Conservation (phyloP, 78 protist genomes). For the Chrysochromulina tobinii region DNA sequence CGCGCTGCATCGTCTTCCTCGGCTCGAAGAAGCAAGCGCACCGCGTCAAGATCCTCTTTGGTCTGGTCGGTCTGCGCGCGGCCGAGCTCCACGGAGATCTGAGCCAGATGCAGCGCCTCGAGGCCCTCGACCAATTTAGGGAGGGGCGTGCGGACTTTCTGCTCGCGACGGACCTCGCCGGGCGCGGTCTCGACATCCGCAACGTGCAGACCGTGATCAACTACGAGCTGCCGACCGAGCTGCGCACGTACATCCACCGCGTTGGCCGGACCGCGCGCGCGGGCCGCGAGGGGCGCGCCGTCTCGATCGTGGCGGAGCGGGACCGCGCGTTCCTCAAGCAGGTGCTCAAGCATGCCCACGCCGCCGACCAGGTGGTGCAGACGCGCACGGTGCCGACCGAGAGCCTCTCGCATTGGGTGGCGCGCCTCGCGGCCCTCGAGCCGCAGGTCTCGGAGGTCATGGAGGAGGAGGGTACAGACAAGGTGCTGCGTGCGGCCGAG, state of each 20-base stretch:
- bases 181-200: conserved; percentile 88
- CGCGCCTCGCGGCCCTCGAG: background rate
- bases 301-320: background rate
- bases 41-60: conserved; percentile 62
- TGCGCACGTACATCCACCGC: conserved; percentile 33
- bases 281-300: conserved; percentile 20
- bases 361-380: background rate
- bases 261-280: conserved; percentile 65
- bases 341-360: background rate
- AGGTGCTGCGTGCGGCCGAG: background rate
- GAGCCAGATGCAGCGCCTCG: conserved; percentile 33
- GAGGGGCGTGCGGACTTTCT: conserved; percentile 51
- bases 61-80: conserved; percentile 61
- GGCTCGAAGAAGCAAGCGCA: conserved; percentile 48
- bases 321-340: conserved; percentile 33
- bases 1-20: conserved; percentile 41
- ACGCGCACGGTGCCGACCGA: background rate
- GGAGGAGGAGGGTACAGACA: background rate
- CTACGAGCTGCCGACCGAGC: conserved; percentile 38
- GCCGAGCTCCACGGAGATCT: conserved; percentile 81
- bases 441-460: background rate
- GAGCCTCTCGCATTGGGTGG: background rate
- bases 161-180: conserved; percentile 89
- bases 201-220: conserved; percentile 71
- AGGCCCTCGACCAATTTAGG: background rate